Conservation (phyloP, 2,329 filamentous ascomycete species). For the Ceratocystis variospora region DNA sequence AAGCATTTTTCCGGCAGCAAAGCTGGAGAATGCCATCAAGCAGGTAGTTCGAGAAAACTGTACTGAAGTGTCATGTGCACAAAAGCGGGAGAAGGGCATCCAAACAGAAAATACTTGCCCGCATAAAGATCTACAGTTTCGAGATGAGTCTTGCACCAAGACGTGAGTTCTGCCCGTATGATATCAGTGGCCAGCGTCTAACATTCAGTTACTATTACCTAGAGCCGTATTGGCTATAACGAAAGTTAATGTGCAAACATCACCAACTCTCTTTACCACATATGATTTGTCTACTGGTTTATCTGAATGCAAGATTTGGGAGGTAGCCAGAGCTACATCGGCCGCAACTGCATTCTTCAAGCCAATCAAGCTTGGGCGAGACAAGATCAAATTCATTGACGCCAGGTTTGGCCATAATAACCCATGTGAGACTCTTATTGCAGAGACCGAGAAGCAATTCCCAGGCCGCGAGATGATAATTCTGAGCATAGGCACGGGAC, state of each 20-base stretch:
- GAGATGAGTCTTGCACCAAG: neutral
- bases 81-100: neutral
- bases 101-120: neutral
- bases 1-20: neutral
- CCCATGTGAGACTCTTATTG: slow-evolving; percentile 24
- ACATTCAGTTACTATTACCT: neutral
- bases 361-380: slow-evolving; percentile 23
- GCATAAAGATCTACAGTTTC: neutral
- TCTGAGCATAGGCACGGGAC: slow-evolving; percentile 24
- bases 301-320: slow-evolving; percentile 23
- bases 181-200: neutral
- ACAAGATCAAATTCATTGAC: slow-evolving; percentile 24
- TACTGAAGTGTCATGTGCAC: neutral
- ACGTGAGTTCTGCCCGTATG: neutral
- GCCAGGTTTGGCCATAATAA: slow-evolving; percentile 26
- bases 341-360: slow-evolving; percentile 25
- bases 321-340: slow-evolving; percentile 25
- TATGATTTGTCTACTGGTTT: slow-evolving; percentile 22
- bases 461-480: slow-evolving; percentile 19
- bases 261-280: slow-evolving; percentile 23
- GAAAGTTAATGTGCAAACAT: slow-evolving; percentile 13
- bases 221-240: neutral
- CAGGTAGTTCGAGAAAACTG: neutral
- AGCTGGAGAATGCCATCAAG: neutral
- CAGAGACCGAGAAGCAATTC: slow-evolving; percentile 23